Conservation (phyloP, 2,329 filamentous ascomycete genomes). For the Lachnellula cervina region DNA sequence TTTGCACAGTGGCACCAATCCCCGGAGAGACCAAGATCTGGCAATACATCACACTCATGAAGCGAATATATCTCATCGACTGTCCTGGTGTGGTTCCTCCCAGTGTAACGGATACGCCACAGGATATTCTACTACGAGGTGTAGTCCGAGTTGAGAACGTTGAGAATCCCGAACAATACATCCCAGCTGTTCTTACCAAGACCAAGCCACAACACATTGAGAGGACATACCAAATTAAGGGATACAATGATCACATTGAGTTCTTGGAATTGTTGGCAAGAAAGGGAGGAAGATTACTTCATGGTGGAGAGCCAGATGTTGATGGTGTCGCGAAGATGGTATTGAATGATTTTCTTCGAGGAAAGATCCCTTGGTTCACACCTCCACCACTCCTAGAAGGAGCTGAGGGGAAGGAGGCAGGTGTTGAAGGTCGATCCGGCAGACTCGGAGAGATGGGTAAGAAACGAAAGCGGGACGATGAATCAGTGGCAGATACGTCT, state of each 20-base stretch:
- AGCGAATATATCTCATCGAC: constrained; percentile 90
- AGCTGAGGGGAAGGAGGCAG: constrained; percentile 42
- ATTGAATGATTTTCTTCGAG: constrained; percentile 89
- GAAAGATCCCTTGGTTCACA: constrained; percentile 95
- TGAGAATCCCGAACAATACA: constrained; percentile 93
- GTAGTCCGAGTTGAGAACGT: constrained; percentile 95
- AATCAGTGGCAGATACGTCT: constrained; percentile 38
- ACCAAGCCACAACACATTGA: constrained; percentile 87
- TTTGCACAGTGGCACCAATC: constrained; percentile 88
- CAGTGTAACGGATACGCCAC: constrained; percentile 73
- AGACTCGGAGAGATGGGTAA: constrained; percentile 80
- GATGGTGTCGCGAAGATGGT: constrained; percentile 97
- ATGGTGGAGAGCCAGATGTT: constrained; percentile 90
- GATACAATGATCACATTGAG: constrained; percentile 70
- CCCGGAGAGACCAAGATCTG: constrained; percentile 97
- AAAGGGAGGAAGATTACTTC: constrained; percentile 80
- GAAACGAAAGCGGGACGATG: constrained; percentile 65
- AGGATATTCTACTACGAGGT: constrained; percentile 84
- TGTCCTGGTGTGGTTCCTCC: constrained; percentile 95
- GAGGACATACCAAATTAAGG: constrained; percentile 83
- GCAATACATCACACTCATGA: constrained; percentile 97
- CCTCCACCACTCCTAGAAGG: constrained; percentile 61
- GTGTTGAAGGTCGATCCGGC: constrained; percentile 68
- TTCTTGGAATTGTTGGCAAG: constrained; percentile 84
- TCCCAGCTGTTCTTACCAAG: constrained; percentile 71